Evolutionary conservation across 2,329 filamentous ascomycete species (phyloP).

Genomic region (Fusarium virguliforme): DNA sequence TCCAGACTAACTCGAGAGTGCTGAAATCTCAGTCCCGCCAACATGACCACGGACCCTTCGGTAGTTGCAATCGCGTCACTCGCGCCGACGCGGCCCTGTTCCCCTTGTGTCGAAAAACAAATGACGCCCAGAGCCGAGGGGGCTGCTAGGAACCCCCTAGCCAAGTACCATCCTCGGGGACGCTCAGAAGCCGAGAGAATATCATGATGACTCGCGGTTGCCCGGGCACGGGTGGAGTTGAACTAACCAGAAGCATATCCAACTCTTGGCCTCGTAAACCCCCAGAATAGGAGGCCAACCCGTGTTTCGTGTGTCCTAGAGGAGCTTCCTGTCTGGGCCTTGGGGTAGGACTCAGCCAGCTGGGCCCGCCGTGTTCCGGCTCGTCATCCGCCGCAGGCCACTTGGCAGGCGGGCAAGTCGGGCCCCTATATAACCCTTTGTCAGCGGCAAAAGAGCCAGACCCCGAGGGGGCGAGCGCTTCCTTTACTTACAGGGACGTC

Average conservation of each 20-base stretch:
- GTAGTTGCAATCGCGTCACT: neutral
- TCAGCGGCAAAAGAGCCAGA: neutral
- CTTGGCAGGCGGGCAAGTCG: neutral
- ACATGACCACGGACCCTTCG: neutral
- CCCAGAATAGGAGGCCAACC: neutral
- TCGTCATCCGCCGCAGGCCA: neutral
- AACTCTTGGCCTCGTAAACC: neutral
- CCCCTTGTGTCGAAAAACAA: neutral
- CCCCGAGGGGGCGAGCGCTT: neutral
- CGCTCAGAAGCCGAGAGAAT: neutral
- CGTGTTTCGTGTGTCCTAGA: neutral
- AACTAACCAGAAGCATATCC: slow-evolving; percentile 9
- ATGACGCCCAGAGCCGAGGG: neutral
- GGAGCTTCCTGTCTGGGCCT: neutral
- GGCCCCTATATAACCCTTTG: neutral
- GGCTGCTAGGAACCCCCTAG: no score
- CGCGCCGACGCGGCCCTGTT: neutral
- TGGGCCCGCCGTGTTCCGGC: neutral
- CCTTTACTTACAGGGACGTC: neutral
- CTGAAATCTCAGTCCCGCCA: neutral
- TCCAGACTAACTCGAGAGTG: neutral
- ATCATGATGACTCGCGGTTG: slow-evolving; percentile 2
- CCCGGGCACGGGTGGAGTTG: slow-evolving; percentile 5
- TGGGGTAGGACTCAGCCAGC: slow-evolving; percentile 3
- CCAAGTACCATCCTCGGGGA: neutral